Base-by-base conservation (phyloP, 768 basidiomycete species). In the Termitomyces sp. region DNA sequence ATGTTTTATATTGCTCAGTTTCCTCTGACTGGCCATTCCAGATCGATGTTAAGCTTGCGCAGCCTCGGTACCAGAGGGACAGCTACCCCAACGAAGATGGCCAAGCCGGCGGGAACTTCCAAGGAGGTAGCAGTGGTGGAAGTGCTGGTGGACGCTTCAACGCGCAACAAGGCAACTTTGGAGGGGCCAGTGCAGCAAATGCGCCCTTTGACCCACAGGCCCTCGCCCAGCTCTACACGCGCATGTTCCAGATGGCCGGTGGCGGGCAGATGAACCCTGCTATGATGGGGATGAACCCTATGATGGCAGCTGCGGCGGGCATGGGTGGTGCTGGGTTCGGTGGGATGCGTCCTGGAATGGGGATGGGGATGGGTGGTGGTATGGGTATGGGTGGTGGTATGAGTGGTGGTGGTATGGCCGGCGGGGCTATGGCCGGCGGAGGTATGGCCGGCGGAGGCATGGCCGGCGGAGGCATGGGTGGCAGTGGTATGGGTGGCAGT, bases 11-110 rank as follows among this genome's bases (percentile, higher is more conserved):
- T 14, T 31, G 1, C 23, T n/a, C 19, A 44, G 3, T 52, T 38
- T 14, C 5, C 23, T 44, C 15, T 45, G 5, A 35, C 28, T 19
- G 3, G 40, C 9, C 21, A 21, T 45, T 44, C 37, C 51, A 98
- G 96, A 95, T 99, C 64, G 97, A 98, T 67, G 94, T 98, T 46
- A 98, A 98, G 72, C 81, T 94, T 46, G 97, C 96, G 1, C 94
- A 97, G 68, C 94, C 95, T 3, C 83, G 94, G 45, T 88, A 85
- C 65, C 87, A 89, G 65, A 82, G 89, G 37, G 85, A 91, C 69
- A 78, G 77, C 64, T 78, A 80, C 66, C 74, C 71, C 5, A 70
- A 77, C 55, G 81, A 82, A 64, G 81, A 83, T 62, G 74, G 64
- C 17, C 67, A 65, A 38, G 66, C 62, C 37, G 64, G 64, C 40